These are phyloP conservation scores for Quercus tomentella DNA, from an alignment of 331 rosid species.

Conservation along the genomic window DNA sequence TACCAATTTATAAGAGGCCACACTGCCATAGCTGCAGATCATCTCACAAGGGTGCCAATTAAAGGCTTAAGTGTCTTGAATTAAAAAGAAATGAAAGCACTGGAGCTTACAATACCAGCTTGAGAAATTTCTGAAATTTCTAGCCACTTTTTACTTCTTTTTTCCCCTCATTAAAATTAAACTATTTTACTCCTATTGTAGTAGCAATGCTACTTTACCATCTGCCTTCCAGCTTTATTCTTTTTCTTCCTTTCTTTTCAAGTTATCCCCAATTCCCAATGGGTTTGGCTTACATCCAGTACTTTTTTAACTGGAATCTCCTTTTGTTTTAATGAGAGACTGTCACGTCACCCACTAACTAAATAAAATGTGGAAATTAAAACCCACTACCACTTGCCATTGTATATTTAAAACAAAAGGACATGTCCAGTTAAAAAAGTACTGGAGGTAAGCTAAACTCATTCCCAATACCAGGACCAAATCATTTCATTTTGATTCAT, in stretches of 20 bases:
- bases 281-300: too few species aligned
- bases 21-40: neutral
- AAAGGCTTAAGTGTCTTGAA: conserved; percentile 1
- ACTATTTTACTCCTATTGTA: neutral
- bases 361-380: too few species aligned
- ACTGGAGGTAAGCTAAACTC: too few species aligned
- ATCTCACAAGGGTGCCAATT: neutral
- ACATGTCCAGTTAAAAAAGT: too few species aligned
- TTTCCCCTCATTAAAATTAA: neutral
- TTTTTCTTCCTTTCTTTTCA: neutral
- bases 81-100: conserved; percentile 13
- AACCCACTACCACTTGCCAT: too few species aligned
- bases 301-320: too few species aligned
- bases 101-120: neutral
- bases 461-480: neutral
- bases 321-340: too few species aligned
- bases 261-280: neutral
- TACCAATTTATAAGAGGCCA: neutral
- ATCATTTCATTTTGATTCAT: neutral
- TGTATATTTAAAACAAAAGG: too few species aligned
- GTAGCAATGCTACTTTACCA: neutral
- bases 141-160: neutral
- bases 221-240: neutral
- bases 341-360: too few species aligned
- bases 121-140: neutral